Percentiles rank a stretch among this genome's conserved stretches.
phyloP scores from a whole-genome alignment of 495 filamentous ascomycete species.

The Podospora fimiseda region DNA sequence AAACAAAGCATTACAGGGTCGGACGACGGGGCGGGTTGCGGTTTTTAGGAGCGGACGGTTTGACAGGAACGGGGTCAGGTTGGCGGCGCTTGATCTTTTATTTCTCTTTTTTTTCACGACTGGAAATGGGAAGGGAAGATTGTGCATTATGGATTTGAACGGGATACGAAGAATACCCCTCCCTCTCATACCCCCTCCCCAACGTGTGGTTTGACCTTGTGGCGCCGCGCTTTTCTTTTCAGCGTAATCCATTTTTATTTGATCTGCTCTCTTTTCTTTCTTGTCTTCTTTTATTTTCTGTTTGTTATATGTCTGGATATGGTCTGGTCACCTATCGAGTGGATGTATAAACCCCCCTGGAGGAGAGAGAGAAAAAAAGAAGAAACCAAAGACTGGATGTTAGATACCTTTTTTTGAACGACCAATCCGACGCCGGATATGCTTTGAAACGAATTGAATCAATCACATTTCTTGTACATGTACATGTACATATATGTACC shows the following conservation, averaged over 20 bases:
- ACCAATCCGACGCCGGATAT: constrained; percentile 24
- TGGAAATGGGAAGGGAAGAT: constrained; percentile 14
- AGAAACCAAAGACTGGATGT: constrained; percentile 9
- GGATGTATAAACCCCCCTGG: constrained; percentile 11
- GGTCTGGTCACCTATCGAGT: constrained; percentile 9
- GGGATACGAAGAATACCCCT: constrained; percentile 23
- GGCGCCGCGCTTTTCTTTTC: neutral
- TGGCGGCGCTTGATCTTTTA: neutral
- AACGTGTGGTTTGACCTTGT: constrained; percentile 7
- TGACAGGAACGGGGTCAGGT: constrained; percentile 1
- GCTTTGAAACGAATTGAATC: constrained; percentile 8
- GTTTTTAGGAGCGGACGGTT: constrained; percentile 2
- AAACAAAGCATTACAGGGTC: constrained; percentile 25
- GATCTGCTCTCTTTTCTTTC: constrained; percentile 6
- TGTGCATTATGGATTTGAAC: constrained; percentile 11
- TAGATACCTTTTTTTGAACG: constrained; percentile 14
- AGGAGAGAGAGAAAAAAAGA: neutral
- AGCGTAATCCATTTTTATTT: constrained; percentile 1
- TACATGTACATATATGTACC: neutral
- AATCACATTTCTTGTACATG: neutral
- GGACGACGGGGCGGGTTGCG: constrained; percentile 5
- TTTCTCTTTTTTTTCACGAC: neutral
- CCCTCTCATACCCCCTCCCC: neutral
- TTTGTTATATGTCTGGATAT: neutral
- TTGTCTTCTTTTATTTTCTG: neutral